Evolutionary conservation across 805 yeast genomes (phyloP), one percentile per base, ranked within the genome.

Genomic region (Zygoascus tannicola): DNA sequence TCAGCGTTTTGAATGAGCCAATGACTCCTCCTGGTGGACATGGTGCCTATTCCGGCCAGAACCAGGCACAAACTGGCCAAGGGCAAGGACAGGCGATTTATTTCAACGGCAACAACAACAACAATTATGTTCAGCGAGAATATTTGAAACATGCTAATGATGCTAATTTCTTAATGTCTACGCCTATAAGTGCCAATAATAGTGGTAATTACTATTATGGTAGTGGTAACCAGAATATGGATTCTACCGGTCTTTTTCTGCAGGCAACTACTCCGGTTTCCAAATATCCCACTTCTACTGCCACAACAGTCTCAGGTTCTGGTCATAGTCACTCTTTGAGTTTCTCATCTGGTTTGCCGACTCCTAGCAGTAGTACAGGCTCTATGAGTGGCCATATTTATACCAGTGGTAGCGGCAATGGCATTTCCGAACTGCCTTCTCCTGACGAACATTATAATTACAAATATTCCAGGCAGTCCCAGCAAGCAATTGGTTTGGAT

Each of bases 21-120:
- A 20, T 35, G 37, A 45, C 48, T 37, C 48, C 48, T 15, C 48
- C 48, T 15, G 48, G 44, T 22, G 30, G 30, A 12, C 30, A 26
- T 26, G 30, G 30, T 26, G 12, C 12, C 12, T 8, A 26, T 26
- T 7, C 30, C 12, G 7, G 10, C 10, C 30, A 26, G 12, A 8
- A 8, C 7, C 7, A 26, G 12, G 30, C 30, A 8, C 30, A 7
- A 26, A 12, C 30, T 26, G n/a, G n/a, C n/a, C n/a, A n/a, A n/a
- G n/a, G n/a, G n/a, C 30, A 26, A 12, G 7, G 7, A 12, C 30
- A 26, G 12, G 30, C 30, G 7, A 7, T 26, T 8, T 12, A 26
- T 26, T 7, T 26, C 12, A 7, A 7, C 12, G 12, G 30, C 12
- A 8, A 7, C 12, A 12, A 12, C 12, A 7, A 7, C 12, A 26